Base-by-base conservation (phyloP, 1,139 yeast genomes). In the Taphrina flavorubra region DNA sequence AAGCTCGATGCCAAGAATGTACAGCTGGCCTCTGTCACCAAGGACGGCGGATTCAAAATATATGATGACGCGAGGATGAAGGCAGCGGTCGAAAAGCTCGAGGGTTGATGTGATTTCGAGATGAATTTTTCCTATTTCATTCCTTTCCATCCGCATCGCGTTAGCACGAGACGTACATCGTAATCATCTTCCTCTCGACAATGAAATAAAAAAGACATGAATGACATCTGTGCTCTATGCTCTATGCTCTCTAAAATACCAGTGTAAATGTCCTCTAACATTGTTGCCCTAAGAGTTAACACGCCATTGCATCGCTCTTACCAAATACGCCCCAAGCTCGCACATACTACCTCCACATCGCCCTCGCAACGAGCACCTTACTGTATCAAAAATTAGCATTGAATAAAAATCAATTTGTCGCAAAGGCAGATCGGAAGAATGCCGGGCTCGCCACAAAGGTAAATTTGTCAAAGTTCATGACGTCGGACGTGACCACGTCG, bases 1-100 rank as follows among this genome's bases (percentile, higher is more conserved):
- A 94, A 94, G 80, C 83, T 95, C 76, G 98, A 95, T 79, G 89
- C 96, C 71, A 90, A 89, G 75, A 95, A 95, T 78, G 97, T 97
- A 49, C 99, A 95, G 81, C 84, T 95, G 76, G 96, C 99, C 65
- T 85, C 94, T 75, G 97, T 95, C 63, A 94, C 99, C 46, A 84
- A 84, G 74, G 95, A 87, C 46, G 85, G 84, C 51, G 99, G 99
- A 0, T 95, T 92, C 81, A 86, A 88, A 78, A 87, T 94, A 71
- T 95, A 95, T 79, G 82, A 84, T 60, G 97, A 92, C 74, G 91
- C 86, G 64, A 88, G 88, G 77, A 91, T 97, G 75, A 91, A 90
- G 66, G 88, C 84, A 70, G 89, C 92, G 68, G 94, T 94, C 71
- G 86, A 86, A 74, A 83, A 81, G 70, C 83, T 92, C 77, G 90